Conservation (phyloP, 352 stramenopile species). For the Globisporangium cederbergense region DNA sequence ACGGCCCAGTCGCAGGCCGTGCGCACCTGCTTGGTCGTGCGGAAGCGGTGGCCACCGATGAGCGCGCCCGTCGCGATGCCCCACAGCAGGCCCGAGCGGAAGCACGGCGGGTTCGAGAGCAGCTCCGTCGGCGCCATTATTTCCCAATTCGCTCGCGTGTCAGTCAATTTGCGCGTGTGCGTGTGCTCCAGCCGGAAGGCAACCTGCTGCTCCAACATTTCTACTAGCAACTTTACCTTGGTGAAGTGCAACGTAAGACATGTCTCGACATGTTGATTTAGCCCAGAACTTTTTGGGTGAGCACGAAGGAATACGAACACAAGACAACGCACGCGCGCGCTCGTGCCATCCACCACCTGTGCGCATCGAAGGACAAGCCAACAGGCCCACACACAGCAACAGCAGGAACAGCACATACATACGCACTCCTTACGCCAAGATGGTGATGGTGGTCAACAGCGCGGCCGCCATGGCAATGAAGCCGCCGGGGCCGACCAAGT, state of each 20-base stretch:
- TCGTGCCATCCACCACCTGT: too few relatives aligned
- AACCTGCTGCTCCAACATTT: too few relatives aligned
- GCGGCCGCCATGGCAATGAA: constrained; percentile 18
- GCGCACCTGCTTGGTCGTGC: constrained; percentile 49
- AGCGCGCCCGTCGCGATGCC: constrained; percentile 57
- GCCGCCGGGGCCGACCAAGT: constrained; percentile 30
- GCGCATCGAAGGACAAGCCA: not conserved
- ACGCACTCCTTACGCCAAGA: not conserved
- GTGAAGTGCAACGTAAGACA: too few relatives aligned
- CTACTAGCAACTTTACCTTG: too few relatives aligned
- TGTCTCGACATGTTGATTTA: too few relatives aligned
- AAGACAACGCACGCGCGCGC: too few relatives aligned
- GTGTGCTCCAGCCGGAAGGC: too few relatives aligned
- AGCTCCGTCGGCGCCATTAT: constrained; percentile 25
- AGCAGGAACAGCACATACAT: not conserved
- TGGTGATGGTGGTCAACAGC: constrained; percentile 19
- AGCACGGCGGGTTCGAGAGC: constrained; percentile 76
- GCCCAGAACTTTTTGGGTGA: not conserved
- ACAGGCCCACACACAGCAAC: not conserved
- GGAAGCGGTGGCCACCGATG: constrained; percentile 69
- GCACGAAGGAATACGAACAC: not conserved
- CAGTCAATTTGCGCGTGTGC: not conserved
- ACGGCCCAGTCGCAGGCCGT: constrained; percentile 66
- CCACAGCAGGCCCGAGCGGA: constrained; percentile 76
- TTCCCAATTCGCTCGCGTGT: not conserved